Evolutionary conservation across 495 filamentous ascomycete genomes (phyloP).

Genomic region (Xylaria acuta): DNA sequence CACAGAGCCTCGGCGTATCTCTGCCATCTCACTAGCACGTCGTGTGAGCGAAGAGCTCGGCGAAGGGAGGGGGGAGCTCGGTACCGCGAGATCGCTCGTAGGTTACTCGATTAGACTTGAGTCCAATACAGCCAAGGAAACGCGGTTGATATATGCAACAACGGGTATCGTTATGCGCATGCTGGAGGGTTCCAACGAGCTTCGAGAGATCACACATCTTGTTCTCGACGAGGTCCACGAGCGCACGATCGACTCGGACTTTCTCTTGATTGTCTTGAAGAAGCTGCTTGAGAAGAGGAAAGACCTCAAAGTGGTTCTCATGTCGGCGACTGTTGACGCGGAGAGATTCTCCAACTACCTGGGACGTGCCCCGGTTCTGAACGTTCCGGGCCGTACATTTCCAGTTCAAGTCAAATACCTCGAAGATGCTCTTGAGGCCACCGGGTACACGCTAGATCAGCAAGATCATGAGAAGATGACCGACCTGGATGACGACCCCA

Average conservation of each 20-base stretch:
- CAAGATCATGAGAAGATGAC: slow-evolving; percentile 51
- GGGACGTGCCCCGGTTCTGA: slow-evolving; percentile 80
- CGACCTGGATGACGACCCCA: slow-evolving; percentile 62
- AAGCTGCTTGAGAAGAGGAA: slow-evolving; percentile 75
- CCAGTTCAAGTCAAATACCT: slow-evolving; percentile 87
- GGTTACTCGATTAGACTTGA: slow-evolving; percentile 95
- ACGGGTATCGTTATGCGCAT: slow-evolving; percentile 95
- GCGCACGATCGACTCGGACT: slow-evolving; percentile 92
- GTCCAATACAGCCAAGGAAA: slow-evolving; percentile 78
- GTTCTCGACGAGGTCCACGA: slow-evolving; percentile 97
- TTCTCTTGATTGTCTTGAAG: slow-evolving; percentile 87
- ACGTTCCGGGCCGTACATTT: slow-evolving; percentile 90
- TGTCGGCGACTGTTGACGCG: slow-evolving; percentile 96
- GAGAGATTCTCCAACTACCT: slow-evolving; percentile 89
- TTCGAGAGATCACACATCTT: slow-evolving; percentile 88
- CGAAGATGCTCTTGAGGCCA: slow-evolving; percentile 88
- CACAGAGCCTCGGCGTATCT: slow-evolving; percentile 95
- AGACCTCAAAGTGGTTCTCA: slow-evolving; percentile 81
- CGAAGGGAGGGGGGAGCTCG: slow-evolving; percentile 79
- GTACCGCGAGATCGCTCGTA: slow-evolving; percentile 81
- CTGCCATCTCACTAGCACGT: slow-evolving; percentile 88
- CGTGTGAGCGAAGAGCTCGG: slow-evolving; percentile 95
- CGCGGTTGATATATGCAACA: slow-evolving; percentile 83
- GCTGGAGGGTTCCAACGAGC: slow-evolving; percentile 84
- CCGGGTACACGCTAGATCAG: slow-evolving; percentile 69